Percentiles rank a stretch among this genome's conserved stretches.
Conservation (phyloP, 108 stramenopile species). For the Nitzschia putrida region DNA sequence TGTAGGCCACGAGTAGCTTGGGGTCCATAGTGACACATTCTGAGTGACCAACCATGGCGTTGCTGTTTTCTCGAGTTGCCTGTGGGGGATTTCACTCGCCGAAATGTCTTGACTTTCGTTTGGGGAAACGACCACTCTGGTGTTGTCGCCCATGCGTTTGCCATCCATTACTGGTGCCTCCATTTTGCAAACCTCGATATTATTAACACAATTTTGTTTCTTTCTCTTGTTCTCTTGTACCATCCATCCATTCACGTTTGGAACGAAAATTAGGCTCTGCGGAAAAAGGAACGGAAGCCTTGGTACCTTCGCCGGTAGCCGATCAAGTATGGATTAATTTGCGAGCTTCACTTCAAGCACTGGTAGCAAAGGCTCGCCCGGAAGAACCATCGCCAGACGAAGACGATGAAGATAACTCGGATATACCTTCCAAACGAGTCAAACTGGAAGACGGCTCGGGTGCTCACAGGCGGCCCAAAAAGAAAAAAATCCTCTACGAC, state of each 20-base stretch:
- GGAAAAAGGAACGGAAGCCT: slow-evolving; percentile 6
- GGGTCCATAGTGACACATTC: neutral
- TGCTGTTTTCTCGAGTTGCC: neutral
- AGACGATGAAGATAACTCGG: slow-evolving; percentile 14
- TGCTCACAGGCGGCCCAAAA: slow-evolving; percentile 5
- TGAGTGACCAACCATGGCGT: neutral
- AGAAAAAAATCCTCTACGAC: slow-evolving; percentile 18
- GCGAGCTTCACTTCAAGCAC: slow-evolving; percentile 7
- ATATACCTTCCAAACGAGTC: slow-evolving; percentile 18
- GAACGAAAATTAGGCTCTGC: slow-evolving; percentile 6
- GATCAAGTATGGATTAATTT: slow-evolving; percentile 37
- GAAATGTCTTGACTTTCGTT: neutral
- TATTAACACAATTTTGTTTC: slow-evolving; percentile 1
- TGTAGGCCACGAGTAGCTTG: neutral
- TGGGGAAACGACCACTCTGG: neutral
- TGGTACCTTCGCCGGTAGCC: slow-evolving; percentile 16
- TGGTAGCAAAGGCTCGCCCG: slow-evolving; percentile 11
- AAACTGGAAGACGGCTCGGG: slow-evolving; percentile 7
- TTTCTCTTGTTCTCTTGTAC: slow-evolving; percentile 6
- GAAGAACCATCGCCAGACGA: neutral
- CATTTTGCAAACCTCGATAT: neutral
- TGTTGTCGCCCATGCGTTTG: neutral
- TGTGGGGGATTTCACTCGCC: slow-evolving; percentile 21
- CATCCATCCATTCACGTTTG: neutral
- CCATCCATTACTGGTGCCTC: neutral